These are phyloP conservation scores for Macaranga tanarius DNA, from an alignment of 441 rosid genomes.

Conservation along the genomic window DNA sequence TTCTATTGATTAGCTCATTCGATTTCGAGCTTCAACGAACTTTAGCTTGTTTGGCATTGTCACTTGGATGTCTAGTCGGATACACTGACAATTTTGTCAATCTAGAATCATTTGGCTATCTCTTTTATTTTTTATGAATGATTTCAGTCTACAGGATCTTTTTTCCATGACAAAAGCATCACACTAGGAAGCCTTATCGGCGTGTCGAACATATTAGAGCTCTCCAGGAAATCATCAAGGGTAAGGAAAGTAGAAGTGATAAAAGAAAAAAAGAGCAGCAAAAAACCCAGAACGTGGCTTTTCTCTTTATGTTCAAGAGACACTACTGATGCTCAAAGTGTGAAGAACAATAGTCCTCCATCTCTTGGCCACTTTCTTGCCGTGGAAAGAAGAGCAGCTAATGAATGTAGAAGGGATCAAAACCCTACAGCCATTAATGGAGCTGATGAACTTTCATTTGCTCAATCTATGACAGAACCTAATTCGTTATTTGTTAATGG, in stretches of 20 bases:
- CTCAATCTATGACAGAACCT: constrained; percentile 23
- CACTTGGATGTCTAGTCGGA: neutral
- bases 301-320: constrained; percentile 58
- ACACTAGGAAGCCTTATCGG: constrained; percentile 88
- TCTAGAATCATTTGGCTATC: neutral
- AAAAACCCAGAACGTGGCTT: constrained; percentile 43
- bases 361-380: constrained; percentile 59
- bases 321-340: constrained; percentile 37
- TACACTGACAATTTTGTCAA: neutral
- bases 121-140: neutral
- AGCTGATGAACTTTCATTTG: constrained; percentile 36
- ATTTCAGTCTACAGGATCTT: constrained; percentile 73
- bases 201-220: constrained; percentile 60
- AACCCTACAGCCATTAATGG: constrained; percentile 25
- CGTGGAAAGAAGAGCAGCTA: constrained; percentile 50
- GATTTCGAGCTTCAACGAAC: no score
- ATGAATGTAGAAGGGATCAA: constrained; percentile 31
- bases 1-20: no score
- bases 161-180: constrained; percentile 76
- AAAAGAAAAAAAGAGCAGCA: constrained; percentile 28
- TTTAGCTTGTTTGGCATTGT: no score
- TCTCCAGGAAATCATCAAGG: constrained; percentile 62
- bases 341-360: constrained; percentile 31
- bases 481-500: constrained; percentile 53
- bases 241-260: constrained; percentile 40